phyloP scores from a whole-genome alignment of 495 filamentous ascomycete genomes.

The Talaromyces ruber region DNA sequence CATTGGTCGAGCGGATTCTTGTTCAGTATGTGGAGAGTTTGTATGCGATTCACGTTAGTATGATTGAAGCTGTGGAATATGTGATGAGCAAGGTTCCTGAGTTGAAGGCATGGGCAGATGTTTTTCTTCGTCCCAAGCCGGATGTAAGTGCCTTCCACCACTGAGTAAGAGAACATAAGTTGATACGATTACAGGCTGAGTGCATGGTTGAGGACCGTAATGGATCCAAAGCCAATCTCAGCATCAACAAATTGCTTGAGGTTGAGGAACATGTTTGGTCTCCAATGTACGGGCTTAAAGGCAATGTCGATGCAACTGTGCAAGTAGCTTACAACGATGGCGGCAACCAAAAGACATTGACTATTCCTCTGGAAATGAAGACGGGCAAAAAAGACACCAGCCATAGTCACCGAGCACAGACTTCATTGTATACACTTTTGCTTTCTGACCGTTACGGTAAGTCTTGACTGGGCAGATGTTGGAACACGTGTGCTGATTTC shows the following conservation, averaged over 20 bases:
- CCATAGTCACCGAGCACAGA: slow-evolving; percentile 79
- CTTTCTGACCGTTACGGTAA: slow-evolving; percentile 84
- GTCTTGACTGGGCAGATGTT: slow-evolving; percentile 10
- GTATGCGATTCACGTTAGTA: slow-evolving; percentile 69
- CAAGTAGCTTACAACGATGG: slow-evolving; percentile 75
- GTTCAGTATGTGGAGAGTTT: slow-evolving; percentile 73
- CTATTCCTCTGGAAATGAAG: slow-evolving; percentile 91
- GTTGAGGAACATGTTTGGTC: slow-evolving; percentile 98
- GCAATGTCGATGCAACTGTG: slow-evolving; percentile 96
- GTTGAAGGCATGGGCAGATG: slow-evolving; percentile 70
- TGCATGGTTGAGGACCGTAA: slow-evolving; percentile 74
- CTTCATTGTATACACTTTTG: slow-evolving; percentile 85
- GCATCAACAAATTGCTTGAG: slow-evolving; percentile 86
- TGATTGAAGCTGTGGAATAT: slow-evolving; percentile 63
- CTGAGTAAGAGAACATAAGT: slow-evolving; percentile 50
- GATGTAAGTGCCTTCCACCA: slow-evolving; percentile 50
- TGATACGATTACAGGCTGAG: slow-evolving; percentile 38
- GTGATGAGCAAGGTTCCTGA: slow-evolving; percentile 70
- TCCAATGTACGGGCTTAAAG: slow-evolving; percentile 92
- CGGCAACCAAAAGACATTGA: slow-evolving; percentile 53
- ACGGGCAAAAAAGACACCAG: slow-evolving; percentile 75
- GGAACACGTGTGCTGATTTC: slow-evolving; percentile 5
- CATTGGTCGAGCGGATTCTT: slow-evolving; percentile 55
- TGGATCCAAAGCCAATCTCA: slow-evolving; percentile 63
- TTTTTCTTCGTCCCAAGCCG: slow-evolving; percentile 67